Evolutionary conservation across 2,329 filamentous ascomycete species (phyloP), one percentile per base, ranked within the genome.

Genomic region (Alternaria metachromatica): DNA sequence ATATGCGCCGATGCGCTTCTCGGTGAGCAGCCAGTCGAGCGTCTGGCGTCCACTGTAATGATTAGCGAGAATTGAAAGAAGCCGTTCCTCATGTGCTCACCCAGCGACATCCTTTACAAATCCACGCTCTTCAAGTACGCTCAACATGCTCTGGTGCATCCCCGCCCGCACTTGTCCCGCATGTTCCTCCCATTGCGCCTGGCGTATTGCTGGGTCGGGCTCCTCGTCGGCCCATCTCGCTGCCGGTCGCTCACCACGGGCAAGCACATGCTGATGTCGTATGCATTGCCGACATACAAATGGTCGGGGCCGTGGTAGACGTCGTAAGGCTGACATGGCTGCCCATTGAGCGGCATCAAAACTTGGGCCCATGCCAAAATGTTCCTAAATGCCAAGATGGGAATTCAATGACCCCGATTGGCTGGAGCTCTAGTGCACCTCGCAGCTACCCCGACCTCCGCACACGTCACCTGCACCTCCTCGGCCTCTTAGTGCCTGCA

Each of bases 81-180:
- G 49, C 28, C 59, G 78, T 11, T 33, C 6, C 15, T 2, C 6
- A 26, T 18, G 11, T 46, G 77, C 86, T 68, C 83, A 93, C 90
- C 91, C 92, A 68, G 92, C 90, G 33, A 91, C 84, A 67, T 92
- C 88, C 73, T 94, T 92, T 65, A 95, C 83, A 67, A 88, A 89
- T 46, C 92, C 92, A 72, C 92, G 85, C 78, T 92, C 89, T 70
- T 92, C 87, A 12, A 96, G 83, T 18, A 90, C 72, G 56, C 88
- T 86, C 81, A 91, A 88, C 57, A 90, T 84, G 70, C 78, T 79
- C 65, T 78, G 69, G 61, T 78, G 72, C 18, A 65, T 55, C 3
- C 78, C 77, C 21, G 69, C 55, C 46, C 68, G 65, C 30, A 81
- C 78, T 48, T 64, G 67, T 20, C 67, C 58, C 20, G 73, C 75